These are phyloP conservation scores for Didymella sp. DNA, from an alignment of 2,329 filamentous ascomycete genomes.

Conservation along the genomic window DNA sequence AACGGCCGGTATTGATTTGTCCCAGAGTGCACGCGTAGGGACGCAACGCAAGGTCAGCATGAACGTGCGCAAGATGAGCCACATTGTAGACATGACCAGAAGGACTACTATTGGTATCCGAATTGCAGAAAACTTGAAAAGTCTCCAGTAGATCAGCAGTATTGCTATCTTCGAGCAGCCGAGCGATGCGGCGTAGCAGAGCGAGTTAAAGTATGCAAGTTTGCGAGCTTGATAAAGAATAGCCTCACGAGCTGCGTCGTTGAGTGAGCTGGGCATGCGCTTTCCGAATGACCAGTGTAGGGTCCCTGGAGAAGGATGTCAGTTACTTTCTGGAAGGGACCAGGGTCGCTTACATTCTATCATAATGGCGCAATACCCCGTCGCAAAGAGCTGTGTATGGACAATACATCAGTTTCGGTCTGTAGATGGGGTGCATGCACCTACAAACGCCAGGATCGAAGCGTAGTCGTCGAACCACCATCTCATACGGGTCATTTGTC, in stretches of 20 bases:
- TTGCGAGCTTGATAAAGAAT: conserved; percentile 15
- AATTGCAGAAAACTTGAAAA: conserved; percentile 14
- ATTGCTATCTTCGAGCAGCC: conserved; percentile 16
- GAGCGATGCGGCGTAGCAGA: conserved; percentile 15
- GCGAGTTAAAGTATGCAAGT: conserved; percentile 15
- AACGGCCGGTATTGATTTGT: conserved; percentile 2
- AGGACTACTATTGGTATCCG: conserved; percentile 7
- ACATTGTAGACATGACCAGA: background rate
- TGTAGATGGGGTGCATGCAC: background rate
- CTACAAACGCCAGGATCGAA: background rate
- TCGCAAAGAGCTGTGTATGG: background rate
- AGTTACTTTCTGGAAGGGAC: background rate
- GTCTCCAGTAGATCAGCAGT: conserved; percentile 15
- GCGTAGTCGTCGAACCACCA: background rate
- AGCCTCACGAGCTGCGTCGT: background rate
- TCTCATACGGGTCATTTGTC: background rate
- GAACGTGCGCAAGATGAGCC: conserved; percentile 15
- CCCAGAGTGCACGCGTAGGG: conserved; percentile 14
- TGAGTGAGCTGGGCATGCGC: background rate
- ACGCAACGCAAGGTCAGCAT: conserved; percentile 18
- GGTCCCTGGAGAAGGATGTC: background rate
- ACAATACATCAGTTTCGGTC: background rate
- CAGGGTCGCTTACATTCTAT: background rate
- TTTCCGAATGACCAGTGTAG: background rate
- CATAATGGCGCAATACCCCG: background rate